Evolutionary conservation across 2,329 filamentous ascomycete species (phyloP).

Genomic region (Cladophialophora chaetospira): DNA sequence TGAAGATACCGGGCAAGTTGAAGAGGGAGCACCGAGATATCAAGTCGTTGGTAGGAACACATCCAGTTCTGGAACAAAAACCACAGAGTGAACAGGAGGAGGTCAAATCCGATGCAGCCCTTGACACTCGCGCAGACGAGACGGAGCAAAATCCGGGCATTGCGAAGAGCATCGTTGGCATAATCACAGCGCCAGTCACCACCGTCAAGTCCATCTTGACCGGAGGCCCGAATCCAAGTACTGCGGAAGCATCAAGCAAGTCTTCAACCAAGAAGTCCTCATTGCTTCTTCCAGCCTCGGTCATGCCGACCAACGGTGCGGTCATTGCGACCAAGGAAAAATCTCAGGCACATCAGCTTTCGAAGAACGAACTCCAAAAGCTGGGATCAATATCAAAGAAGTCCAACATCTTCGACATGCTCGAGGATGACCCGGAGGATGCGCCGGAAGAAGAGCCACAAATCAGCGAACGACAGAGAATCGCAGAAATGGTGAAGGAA

Average conservation of each 20-base stretch:
- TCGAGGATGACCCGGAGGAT: slow-evolving; percentile 17
- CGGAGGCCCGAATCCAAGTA: slow-evolving; percentile 1
- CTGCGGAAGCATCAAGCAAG: neutral
- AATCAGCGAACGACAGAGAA: slow-evolving; percentile 16
- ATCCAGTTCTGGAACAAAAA: neutral
- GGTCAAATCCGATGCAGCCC: neutral
- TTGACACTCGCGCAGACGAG: neutral
- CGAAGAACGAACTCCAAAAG: slow-evolving; percentile 13
- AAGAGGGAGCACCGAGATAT: slow-evolving; percentile 35
- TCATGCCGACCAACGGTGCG: neutral
- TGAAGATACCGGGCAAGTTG: slow-evolving; percentile 53
- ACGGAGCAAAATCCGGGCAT: slow-evolving; percentile 8
- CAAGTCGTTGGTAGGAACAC: slow-evolving; percentile 11
- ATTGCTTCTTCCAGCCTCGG: neutral
- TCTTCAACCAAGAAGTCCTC: neutral
- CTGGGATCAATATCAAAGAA: slow-evolving; percentile 19
- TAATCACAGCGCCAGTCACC: slow-evolving; percentile 19
- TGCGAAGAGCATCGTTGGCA: slow-evolving; percentile 12
- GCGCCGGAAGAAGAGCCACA: slow-evolving; percentile 8
- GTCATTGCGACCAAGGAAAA: slow-evolving; percentile 14
- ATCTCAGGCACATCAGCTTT: neutral
- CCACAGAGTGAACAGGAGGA: neutral
- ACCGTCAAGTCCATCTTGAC: slow-evolving; percentile 15
- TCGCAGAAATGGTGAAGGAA: slow-evolving; percentile 34
- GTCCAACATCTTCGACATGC: slow-evolving; percentile 27